A percentile compares a stretch with the other conserved stretches of the same genome.
Conservation (phyloP, 1,284 basidiomycete species). For the Sporisorium exsertum region DNA sequence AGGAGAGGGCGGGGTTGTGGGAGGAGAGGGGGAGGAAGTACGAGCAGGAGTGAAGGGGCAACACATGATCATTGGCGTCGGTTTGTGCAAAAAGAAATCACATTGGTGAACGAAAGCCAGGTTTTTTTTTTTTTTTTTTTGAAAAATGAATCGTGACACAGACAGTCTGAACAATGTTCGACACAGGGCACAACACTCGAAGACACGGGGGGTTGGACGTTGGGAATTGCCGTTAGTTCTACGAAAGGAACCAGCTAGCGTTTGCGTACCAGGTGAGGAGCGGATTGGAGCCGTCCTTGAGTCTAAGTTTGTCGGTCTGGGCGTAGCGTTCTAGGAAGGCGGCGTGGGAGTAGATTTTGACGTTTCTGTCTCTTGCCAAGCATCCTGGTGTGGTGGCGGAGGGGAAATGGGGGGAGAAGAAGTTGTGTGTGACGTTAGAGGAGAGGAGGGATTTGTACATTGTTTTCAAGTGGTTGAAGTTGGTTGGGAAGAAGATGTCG, state of each 20-base stretch:
- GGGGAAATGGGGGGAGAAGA: slow-evolving; percentile 17
- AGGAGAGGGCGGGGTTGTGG: slow-evolving; percentile 56
- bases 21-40: slow-evolving; percentile 32
- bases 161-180: too few relatives aligned
- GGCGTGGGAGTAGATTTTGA: slow-evolving; percentile 72
- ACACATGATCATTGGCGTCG: too few relatives aligned
- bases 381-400: not conserved
- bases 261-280: slow-evolving; percentile 88
- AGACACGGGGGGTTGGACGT: too few relatives aligned
- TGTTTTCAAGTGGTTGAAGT: slow-evolving; percentile 79
- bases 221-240: too few relatives aligned
- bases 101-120: not conserved
- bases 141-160: too few relatives aligned
- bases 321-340: slow-evolving; percentile 87
- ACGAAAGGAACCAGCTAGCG: slow-evolving; percentile 75
- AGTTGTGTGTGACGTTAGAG: not conserved
- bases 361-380: slow-evolving; percentile 14
- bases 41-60: slow-evolving; percentile 24
- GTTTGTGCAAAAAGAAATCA: not conserved
- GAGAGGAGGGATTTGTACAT: slow-evolving; percentile 45
- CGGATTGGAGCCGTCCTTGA: slow-evolving; percentile 85
- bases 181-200: too few relatives aligned
- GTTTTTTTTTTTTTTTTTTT: too few relatives aligned
- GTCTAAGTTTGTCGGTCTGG: slow-evolving; percentile 76
- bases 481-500: slow-evolving; percentile 98